These are phyloP conservation scores for Trypanosomatidae sp. DNA, from an alignment of 208 protist species.

Conservation along the genomic window DNA sequence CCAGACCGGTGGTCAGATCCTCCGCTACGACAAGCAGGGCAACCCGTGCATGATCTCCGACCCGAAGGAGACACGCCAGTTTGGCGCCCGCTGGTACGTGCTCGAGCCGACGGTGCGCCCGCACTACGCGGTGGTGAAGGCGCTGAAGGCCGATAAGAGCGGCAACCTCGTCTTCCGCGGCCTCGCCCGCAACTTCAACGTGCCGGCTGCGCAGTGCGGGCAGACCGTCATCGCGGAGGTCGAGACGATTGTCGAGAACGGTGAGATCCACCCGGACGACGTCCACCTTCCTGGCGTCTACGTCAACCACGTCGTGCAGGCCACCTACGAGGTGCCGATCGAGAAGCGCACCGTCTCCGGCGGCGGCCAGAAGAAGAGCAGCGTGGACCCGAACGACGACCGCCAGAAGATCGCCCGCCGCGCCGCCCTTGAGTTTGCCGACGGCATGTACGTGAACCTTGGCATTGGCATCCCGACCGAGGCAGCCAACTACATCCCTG, in stretches of 20 bases:
- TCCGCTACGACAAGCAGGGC: constrained; percentile 95
- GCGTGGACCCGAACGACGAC: constrained; percentile 32
- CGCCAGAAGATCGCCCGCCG: constrained; percentile 93
- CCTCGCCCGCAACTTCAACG: constrained; percentile 97
- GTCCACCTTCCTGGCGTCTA: constrained; percentile 96
- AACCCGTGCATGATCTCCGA: constrained; percentile 63
- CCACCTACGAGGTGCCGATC: constrained; percentile 55
- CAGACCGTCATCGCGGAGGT: constrained; percentile 95
- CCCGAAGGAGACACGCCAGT: constrained; percentile 87
- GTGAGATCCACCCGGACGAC: constrained; percentile 92
- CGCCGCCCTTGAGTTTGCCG: constrained; percentile 94
- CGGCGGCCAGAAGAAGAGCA: too few relatives aligned
- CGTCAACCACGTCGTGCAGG: constrained; percentile 90
- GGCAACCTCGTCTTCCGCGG: constrained; percentile 86
- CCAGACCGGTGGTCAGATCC: constrained; percentile 90
- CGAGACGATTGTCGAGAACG: constrained; percentile 94
- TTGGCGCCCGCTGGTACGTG: constrained; percentile 91
- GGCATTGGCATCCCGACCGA: constrained; percentile 98
- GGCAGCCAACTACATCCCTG: constrained; percentile 90
- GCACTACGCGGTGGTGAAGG: constrained; percentile 95
- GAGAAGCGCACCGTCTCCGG: too few relatives aligned
- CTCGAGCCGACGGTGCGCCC: constrained; percentile 94
- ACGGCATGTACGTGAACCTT: constrained; percentile 97
- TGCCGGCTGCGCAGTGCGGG: constrained; percentile 84
- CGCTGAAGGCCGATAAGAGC: constrained; percentile 92